Evolutionary conservation across 495 filamentous ascomycete species (phyloP), one percentile per base, ranked within the genome.

Genomic region (Haplographium delicatum): DNA sequence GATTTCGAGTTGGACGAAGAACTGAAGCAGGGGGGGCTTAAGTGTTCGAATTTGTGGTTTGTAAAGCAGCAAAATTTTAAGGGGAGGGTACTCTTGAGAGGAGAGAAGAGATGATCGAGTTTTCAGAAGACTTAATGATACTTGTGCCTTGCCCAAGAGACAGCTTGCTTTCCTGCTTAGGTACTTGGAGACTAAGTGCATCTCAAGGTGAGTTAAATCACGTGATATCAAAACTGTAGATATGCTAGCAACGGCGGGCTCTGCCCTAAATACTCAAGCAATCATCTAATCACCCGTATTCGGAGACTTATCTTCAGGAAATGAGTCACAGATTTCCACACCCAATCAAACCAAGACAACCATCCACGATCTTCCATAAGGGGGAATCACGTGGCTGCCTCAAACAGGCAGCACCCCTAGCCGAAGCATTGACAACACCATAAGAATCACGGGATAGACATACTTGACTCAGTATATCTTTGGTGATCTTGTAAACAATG

Each of bases 1-100:
- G 73, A 82, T 30, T 58, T 65, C 30, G 47, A 34, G 40, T 35
- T 61, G n/a, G 50, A 47, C 41, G 58, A 54, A 16, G 35, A 33
- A n/a, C 10, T 60, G 45, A 24, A 35, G 20, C 33, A 24, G 18
- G 46, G 46, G 9, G 54, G 41, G 2, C 72, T 62, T 45, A 79
- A 20, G 26, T 20, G 33, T 28, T 26, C 25, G 23, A 60, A 56
- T 50, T 37, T 42, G 51, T 60, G 57, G 57, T 60, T 60, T 42
- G 57, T 56, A 5, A 56, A 56, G 53, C 57, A 52, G 43, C 7
- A 22, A 43, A 44, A 56, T 37, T 60, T 60, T 22, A 43, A 20
- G 20, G 56, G 51, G 20, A 54, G 38, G 42, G 51, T 59, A 9
- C 22, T 39, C 11, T 15, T 13, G 7, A 19, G 35, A 19, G 35